Evolutionary conservation across 495 filamentous ascomycete genomes (phyloP), one percentile per base, ranked within the genome.

Genomic region (Pyronema domesticum): DNA sequence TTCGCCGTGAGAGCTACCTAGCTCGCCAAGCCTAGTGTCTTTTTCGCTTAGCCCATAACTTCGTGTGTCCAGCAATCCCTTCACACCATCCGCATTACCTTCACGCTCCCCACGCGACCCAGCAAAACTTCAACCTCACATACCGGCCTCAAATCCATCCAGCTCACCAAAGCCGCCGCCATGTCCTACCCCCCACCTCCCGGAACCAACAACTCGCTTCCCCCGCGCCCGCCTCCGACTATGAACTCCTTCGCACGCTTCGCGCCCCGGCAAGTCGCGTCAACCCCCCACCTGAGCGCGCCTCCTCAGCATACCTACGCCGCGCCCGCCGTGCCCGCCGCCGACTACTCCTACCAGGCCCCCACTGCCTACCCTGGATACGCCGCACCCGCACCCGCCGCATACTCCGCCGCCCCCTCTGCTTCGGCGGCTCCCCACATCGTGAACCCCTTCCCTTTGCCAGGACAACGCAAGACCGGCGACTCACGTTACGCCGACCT

Each of bases 101-200:
- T 30, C 23, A 30, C 23, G 1, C 23, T 30, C 23, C 23, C 23
- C 23, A 30, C 23, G 23, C 23, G 23, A 30, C 23, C 23, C 23
- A 5, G 23, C 23, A 30, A 30, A 30, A 30, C 23, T 30, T 30
- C 23, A 30, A 30, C 23, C 23, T 2, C 23, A 30, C 23, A 30
- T 5, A 30, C 23, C 5, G 2, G 5, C 23, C 23, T 30, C 23
- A 5, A 30, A 30, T 30, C 23, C 5, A 30, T 30, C 23, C 23
- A 30, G 23, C 23, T 30, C 23, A 30, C 23, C 23, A 1, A 46
- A 47, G 10, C n/a, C 23, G 17, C n/a, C 83, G 88, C 83, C 81
- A 93, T 94, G 88, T 82, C 87, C 69, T 88, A 87, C 76, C 83
- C 85, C 65, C 84, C 85, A 81, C 85, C 87, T 83, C 86, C 86